Base-by-base conservation (phyloP, 306 rosid genomes). In the Acacia confusa region DNA sequence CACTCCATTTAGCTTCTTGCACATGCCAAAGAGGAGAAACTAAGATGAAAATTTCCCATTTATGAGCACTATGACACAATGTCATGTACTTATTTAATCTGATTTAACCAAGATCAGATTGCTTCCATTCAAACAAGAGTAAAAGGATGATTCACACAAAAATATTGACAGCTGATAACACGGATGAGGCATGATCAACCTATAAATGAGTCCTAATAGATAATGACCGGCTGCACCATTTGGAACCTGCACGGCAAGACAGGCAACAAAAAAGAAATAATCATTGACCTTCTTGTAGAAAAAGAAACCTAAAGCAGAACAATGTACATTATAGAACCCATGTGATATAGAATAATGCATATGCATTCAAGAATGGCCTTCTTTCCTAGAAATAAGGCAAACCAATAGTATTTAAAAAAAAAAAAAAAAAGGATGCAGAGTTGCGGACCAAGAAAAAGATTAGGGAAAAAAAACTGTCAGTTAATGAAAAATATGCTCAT, bases 191-290 rank as follows among this genome's bases (percentile, higher is more conserved):
- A 40, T 22, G 19, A 76, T 83, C 78, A 83, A 96, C 99, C 99
- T 96, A 95, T 91, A 96, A 85, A 96, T 84, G 72, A 92, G 91
- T 85, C 98, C 99, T 57, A 96, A 88, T 36, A 96, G 97, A 90
- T 90, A 91, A 85, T 96, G 98, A 82, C 99, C 99, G 67, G 99
- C 97, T 69, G 99, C 96, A 64, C 98, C 99, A 75, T 96, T 96
- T 58, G 99, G 98, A 88, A 96, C 90, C 99, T 96, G 87, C 84
- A 83, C 9, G 70, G 74, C 34, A 72, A 82, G 75, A 79, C 76
- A 79, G 72, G 32, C 70, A 74, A 78, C 81, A 74, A 84, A 61
- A 61, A 38, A 17, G 61, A 72, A 74, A 69, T 16, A 50, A 45
- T 78, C 48, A 83, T 81, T 78, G 74, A 76, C 82, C 57, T 81